Conservation (phyloP, 2,329 filamentous ascomycete genomes). For the Conoideocrella luteorostrata region DNA sequence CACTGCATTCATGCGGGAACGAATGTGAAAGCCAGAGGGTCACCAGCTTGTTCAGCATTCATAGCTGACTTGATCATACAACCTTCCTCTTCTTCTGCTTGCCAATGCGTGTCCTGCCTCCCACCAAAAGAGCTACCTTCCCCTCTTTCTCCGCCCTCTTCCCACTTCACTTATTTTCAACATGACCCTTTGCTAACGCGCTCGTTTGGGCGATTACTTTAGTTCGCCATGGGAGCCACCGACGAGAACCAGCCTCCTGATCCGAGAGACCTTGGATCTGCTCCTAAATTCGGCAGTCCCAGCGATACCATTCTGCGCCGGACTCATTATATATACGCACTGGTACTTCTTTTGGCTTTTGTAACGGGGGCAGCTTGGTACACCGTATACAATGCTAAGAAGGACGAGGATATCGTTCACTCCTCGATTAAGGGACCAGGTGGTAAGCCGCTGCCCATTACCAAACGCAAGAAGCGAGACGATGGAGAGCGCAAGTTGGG, state of each 20-base stretch:
- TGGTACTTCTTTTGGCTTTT: constrained; percentile 46
- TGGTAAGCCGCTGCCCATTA: constrained; percentile 75
- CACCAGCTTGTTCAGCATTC: too few species aligned
- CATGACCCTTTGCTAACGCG: constrained; percentile 1
- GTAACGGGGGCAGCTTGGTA: constrained; percentile 44
- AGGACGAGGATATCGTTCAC: constrained; percentile 38
- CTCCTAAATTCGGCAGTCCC: constrained; percentile 17
- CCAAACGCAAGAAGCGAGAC: constrained; percentile 49
- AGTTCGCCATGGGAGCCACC: constrained; percentile 30
- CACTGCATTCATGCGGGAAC: too few species aligned
- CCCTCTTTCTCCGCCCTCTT: too few species aligned
- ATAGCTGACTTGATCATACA: too few species aligned
- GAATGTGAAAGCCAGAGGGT: too few species aligned
- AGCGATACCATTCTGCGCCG: constrained; percentile 38
- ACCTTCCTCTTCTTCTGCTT: too few species aligned
- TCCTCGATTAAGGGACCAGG: constrained; percentile 66
- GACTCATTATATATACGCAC: constrained; percentile 46
- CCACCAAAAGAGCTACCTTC: too few species aligned
- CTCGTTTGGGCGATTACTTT: constrained; percentile 1
- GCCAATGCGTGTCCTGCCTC: too few species aligned
- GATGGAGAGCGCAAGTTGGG: constrained; percentile 37
- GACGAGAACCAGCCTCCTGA: constrained; percentile 24
- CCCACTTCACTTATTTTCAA: not conserved
- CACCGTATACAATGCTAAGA: constrained; percentile 46
- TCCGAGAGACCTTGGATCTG: constrained; percentile 15